These are phyloP conservation scores for Casuarina cunninghamiana DNA, from an alignment of 306 rosid genomes.

Conservation along the genomic window DNA sequence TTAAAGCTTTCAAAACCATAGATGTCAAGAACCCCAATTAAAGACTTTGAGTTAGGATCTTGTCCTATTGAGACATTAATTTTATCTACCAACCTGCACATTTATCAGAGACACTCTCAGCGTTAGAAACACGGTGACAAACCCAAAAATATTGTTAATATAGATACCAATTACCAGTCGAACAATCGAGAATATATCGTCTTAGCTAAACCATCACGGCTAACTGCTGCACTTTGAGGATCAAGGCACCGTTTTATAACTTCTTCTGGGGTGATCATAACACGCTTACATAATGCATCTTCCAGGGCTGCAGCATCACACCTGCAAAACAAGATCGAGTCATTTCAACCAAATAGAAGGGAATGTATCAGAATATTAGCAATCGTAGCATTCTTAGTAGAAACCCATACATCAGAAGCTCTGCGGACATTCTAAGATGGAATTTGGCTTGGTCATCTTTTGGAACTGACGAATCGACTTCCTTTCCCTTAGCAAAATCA, in stretches of 20 bases:
- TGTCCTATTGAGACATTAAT: slow-evolving; percentile 94
- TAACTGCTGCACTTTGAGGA: slow-evolving; percentile 88
- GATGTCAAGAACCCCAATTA: slow-evolving; percentile 98
- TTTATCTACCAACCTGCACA: slow-evolving; percentile 91
- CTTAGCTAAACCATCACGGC: slow-evolving; percentile 95
- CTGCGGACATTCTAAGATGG: slow-evolving; percentile 81
- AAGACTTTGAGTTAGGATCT: slow-evolving; percentile 74
- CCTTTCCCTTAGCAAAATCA: slow-evolving; percentile 79
- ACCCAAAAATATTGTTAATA: slow-evolving; percentile 15
- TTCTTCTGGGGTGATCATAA: slow-evolving; percentile 99
- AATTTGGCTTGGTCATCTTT: slow-evolving; percentile 86
- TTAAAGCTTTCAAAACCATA: slow-evolving; percentile 99
- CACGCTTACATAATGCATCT: slow-evolving; percentile 97
- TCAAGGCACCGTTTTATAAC: slow-evolving; percentile 92
- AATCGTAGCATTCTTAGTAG: slow-evolving; percentile 11
- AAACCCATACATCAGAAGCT: slow-evolving; percentile 81
- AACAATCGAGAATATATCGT: slow-evolving; percentile 89
- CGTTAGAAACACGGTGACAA: slow-evolving; percentile 15
- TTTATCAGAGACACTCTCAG: slow-evolving; percentile 26
- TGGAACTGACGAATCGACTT: slow-evolving; percentile 85
- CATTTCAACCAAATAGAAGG: slow-evolving; percentile 24
- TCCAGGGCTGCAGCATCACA: slow-evolving; percentile 67
- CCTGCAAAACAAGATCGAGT: slow-evolving; percentile 51
- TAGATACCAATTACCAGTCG: slow-evolving; percentile 67
- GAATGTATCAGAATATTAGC: slow-evolving; percentile 17